Conservation (phyloP, 768 basidiomycete genomes). For the Lanmaoa rubissima region DNA sequence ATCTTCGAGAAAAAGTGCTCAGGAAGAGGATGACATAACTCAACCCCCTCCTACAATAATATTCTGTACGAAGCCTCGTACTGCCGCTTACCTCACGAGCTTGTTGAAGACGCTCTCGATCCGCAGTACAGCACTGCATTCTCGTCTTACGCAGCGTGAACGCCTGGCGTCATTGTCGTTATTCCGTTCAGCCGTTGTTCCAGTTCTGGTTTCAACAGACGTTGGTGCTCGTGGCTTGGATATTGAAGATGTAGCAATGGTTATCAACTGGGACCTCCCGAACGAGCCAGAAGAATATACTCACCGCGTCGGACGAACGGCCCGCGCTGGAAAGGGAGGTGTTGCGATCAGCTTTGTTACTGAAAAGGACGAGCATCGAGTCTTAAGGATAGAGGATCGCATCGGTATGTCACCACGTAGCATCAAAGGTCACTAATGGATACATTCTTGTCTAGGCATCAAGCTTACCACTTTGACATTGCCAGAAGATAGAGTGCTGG, state of each 20-base stretch:
- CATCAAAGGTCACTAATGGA: neutral
- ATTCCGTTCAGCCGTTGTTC: slow-evolving; percentile 84
- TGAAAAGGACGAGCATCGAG: slow-evolving; percentile 84
- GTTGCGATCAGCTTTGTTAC: slow-evolving; percentile 93
- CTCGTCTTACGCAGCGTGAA: slow-evolving; percentile 89
- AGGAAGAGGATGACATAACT: slow-evolving; percentile 49
- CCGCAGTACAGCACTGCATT: slow-evolving; percentile 87
- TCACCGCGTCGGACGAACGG: slow-evolving; percentile 92
- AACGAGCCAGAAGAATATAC: slow-evolving; percentile 90
- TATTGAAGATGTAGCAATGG: slow-evolving; percentile 94
- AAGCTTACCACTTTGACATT: slow-evolving; percentile 72
- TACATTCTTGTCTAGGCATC: slow-evolving; percentile 47
- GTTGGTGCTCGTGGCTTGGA: slow-evolving; percentile 95
- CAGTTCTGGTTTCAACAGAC: slow-evolving; percentile 91
- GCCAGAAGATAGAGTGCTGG: slow-evolving; percentile 79
- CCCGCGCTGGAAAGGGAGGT: slow-evolving; percentile 86
- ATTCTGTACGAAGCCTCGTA: slow-evolving; percentile 82
- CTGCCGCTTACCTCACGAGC: slow-evolving; percentile 84
- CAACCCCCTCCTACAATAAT: slow-evolving; percentile 96
- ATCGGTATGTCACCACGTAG: slow-evolving; percentile 59
- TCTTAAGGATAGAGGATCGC: slow-evolving; percentile 79
- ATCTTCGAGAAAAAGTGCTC: slow-evolving; percentile 30
- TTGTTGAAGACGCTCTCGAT: slow-evolving; percentile 78
- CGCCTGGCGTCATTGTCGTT: slow-evolving; percentile 79
- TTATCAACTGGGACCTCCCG: slow-evolving; percentile 97